Evolutionary conservation across 805 yeast species (phyloP), one percentile per base, ranked within the genome.

Genomic region (Wickerhamomyces canadensis): DNA sequence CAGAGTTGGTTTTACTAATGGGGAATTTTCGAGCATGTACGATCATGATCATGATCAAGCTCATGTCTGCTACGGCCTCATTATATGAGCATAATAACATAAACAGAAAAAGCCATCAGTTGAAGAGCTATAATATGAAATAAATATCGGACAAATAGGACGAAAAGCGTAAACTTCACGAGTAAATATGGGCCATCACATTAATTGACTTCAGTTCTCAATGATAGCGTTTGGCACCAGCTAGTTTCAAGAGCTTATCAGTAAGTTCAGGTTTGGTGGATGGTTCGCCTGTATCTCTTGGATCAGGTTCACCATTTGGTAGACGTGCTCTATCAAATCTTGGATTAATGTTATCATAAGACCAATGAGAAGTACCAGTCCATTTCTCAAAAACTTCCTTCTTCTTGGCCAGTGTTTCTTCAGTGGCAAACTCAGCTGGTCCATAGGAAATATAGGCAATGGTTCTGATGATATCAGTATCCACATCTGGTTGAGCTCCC

Each of bases 361-460:
- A 61, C 62, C 58, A 58, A 36, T 60, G 64, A 7, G 61, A 49
- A 4, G 62, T 55, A 15, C 57, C 53, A 7, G 29, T 16, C 55
- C 57, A 57, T 3, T 36, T 36, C 19, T 54, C 44, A 31, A 60
- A 58, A 2, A 49, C 48, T 8, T 40, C 36, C 24, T 37, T 43
- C 44, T 55, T 58, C 21, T 33, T 32, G 16, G 30, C 38, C 19
- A 58, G 34, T 7, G 51, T 32, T 15, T 56, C 56, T 21, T 44
- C 51, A 8, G 60, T 47, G 18, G 62, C 60, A 40, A 65, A 61
- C 4, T 53, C 52, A 8, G 59, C 57, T 11, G 65, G 61, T 2
- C 59, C 51, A 37, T 56, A 58, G 23, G 57, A 48, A 16, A 55
- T 48, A 38, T 58, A 59, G 5, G 58, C 52, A 19, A 54, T 43